Conservation (phyloP, 352 stramenopile genomes). For the Plasmopara halstedii region DNA sequence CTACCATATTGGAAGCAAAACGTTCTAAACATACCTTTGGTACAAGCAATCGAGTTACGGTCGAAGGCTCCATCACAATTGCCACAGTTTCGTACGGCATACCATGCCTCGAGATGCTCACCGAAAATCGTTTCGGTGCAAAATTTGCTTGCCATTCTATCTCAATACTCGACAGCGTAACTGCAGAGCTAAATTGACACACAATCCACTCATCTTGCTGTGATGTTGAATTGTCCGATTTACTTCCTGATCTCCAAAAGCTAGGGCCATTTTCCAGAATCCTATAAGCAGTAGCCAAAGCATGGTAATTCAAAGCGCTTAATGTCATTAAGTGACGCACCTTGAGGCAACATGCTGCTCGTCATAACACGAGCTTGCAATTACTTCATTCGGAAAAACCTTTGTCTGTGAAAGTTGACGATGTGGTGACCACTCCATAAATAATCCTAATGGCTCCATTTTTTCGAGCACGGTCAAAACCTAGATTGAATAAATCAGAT, state of each 20-base stretch:
- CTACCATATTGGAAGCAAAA: not conserved
- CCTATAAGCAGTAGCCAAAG: slow-evolving; percentile 21
- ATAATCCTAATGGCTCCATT: slow-evolving; percentile 61
- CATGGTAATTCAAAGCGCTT: no score
- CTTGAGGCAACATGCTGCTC: slow-evolving; percentile 39
- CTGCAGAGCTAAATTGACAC: slow-evolving; percentile 37
- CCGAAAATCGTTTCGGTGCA: slow-evolving; percentile 31
- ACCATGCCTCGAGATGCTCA: slow-evolving; percentile 40
- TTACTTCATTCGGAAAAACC: slow-evolving; percentile 37
- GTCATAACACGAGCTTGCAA: slow-evolving; percentile 51
- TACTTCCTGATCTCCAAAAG: slow-evolving; percentile 40
- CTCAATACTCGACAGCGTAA: slow-evolving; percentile 38
- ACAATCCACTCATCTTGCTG: slow-evolving; percentile 40
- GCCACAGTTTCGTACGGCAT: slow-evolving; percentile 39
- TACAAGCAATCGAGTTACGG: slow-evolving; percentile 30
- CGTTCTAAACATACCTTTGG: slow-evolving; percentile 27
- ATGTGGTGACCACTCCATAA: slow-evolving; percentile 70
- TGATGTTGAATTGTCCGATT: slow-evolving; percentile 6
- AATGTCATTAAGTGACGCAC: slow-evolving; percentile 36
- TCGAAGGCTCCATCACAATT: slow-evolving; percentile 26
- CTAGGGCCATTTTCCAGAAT: slow-evolving; percentile 26
- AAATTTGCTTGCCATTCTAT: slow-evolving; percentile 40
- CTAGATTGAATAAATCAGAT: slow-evolving; percentile 17
- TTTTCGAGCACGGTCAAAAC: slow-evolving; percentile 51
- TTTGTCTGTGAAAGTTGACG: slow-evolving; percentile 38